Conservation (phyloP, 768 basidiomycete species). For the Sutorius australiensis region DNA sequence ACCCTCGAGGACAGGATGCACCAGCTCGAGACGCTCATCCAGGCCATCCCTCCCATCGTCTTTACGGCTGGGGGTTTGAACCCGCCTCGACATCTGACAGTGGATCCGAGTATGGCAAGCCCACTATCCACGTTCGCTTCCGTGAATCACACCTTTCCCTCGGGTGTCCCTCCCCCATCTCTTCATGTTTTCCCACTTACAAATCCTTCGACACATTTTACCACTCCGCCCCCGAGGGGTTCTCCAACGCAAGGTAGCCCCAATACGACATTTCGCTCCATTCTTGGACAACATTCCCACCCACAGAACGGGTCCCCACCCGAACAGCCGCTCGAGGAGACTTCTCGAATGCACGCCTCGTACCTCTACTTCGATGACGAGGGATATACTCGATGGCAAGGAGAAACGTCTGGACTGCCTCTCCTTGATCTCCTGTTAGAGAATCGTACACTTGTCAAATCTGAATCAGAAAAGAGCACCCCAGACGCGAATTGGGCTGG, state of each 20-base stretch:
- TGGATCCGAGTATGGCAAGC: constrained; percentile 30
- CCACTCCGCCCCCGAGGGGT: constrained; percentile 39
- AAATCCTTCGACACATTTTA: constrained; percentile 79
- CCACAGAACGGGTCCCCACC: constrained; percentile 16
- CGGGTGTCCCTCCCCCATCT: constrained; percentile 74
- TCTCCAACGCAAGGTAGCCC: constrained; percentile 48
- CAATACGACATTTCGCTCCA: constrained; percentile 37
- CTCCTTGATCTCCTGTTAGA: constrained; percentile 82
- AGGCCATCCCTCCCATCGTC: constrained; percentile 78
- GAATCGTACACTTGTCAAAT: constrained; percentile 46
- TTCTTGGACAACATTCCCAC: constrained; percentile 36
- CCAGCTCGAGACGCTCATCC: constrained; percentile 79
- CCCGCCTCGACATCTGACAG: constrained; percentile 33
- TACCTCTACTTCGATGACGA: constrained; percentile 88
- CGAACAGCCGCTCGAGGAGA: constrained; percentile 55
- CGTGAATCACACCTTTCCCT: constrained; percentile 39
- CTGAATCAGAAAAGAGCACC: constrained; percentile 29
- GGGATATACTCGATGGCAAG: constrained; percentile 86
- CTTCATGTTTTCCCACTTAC: constrained; percentile 74
- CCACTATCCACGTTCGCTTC: constrained; percentile 39
- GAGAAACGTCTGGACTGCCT: constrained; percentile 89
- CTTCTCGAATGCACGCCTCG: constrained; percentile 65
- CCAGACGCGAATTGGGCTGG: constrained; percentile 29
- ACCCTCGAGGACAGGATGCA: constrained; percentile 88
- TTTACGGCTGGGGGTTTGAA: constrained; percentile 57